phyloP scores from a whole-genome alignment of 306 rosid species.

The Oemleria cerasiformis region DNA sequence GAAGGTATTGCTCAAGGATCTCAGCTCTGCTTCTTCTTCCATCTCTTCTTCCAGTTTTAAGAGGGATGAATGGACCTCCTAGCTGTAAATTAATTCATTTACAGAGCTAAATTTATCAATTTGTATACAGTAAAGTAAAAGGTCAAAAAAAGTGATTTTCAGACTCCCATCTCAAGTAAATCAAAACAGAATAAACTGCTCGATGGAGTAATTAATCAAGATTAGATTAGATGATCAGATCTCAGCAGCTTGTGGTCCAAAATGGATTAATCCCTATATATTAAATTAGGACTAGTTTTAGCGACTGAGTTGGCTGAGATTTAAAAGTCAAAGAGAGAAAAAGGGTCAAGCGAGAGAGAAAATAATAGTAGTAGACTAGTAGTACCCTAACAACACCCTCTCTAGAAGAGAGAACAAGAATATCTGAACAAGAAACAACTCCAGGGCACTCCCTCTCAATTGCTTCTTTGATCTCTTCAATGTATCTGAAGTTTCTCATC shows the following conservation, averaged over 20 bases:
- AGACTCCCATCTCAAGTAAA: no score
- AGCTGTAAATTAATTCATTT: slow-evolving; percentile 42
- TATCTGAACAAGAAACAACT: slow-evolving; percentile 91
- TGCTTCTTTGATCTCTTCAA: slow-evolving; percentile 90
- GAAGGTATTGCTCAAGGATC: slow-evolving; percentile 71
- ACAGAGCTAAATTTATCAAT: not conserved
- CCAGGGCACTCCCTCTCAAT: slow-evolving; percentile 96
- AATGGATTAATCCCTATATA: no score
- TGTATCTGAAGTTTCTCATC: slow-evolving; percentile 91
- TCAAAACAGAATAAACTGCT: no score
- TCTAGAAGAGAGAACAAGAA: slow-evolving; percentile 89
- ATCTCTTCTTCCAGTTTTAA: slow-evolving; percentile 96
- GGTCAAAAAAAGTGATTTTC: not conserved
- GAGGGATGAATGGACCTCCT: slow-evolving; percentile 82
- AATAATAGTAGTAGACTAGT: slow-evolving; percentile 38
- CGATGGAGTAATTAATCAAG: no score
- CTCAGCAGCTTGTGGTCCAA: no score
- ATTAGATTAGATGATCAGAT: no score
- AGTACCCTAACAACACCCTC: slow-evolving; percentile 82
- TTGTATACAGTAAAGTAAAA: not conserved
- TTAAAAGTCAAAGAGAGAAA: not conserved
- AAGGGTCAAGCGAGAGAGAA: not conserved
- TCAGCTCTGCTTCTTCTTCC: slow-evolving; percentile 95
- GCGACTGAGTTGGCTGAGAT: not conserved
- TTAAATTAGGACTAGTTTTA: no score